A percentile compares a stretch with the other conserved stretches of the same genome.
phyloP scores from a whole-genome alignment of 2,329 filamentous ascomycete species.

The Colletotrichum somersetense region DNA sequence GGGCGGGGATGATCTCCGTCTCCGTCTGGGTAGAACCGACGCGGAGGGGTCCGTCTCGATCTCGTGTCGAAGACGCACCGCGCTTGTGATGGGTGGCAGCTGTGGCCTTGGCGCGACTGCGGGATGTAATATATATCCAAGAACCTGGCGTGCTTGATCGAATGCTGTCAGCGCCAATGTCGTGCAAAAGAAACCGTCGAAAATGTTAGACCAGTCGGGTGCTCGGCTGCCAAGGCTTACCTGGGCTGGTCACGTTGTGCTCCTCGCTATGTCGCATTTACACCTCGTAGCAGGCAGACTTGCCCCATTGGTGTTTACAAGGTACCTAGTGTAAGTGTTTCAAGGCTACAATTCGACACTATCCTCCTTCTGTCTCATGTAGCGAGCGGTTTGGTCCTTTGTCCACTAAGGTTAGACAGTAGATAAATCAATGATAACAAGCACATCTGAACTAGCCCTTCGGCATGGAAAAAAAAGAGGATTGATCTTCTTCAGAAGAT shows the following conservation, averaged over 20 bases:
- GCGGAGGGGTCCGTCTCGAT: not conserved
- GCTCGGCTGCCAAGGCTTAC: not conserved
- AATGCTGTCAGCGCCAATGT: not conserved
- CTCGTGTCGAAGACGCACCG: not conserved
- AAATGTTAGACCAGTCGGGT: not conserved
- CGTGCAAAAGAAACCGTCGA: not conserved
- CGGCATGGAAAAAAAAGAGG: too few relatives aligned
- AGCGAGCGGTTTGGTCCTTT: not conserved
- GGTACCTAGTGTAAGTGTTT: not conserved
- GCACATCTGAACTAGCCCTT: not conserved
- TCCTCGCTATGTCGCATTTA: not conserved
- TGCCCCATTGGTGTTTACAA: not conserved
- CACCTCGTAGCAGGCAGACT: not conserved
- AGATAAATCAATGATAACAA: not conserved
- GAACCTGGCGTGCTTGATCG: not conserved
- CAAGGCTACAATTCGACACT: not conserved
- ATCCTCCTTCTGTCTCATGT: not conserved
- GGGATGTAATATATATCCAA: not conserved
- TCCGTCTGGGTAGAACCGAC: not conserved
- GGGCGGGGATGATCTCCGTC: not conserved
- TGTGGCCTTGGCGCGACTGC: not conserved
- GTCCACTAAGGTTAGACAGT: not conserved
- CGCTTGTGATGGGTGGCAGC: not conserved
- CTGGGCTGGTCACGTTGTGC: not conserved
- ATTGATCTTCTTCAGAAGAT: not conserved